Conservation (phyloP, 306 rosid species). For the Cucumis sativus region Cucumber_9930_V3 NC_026655.2:30350001-30350500, state of each 20-base stretch:
- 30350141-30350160: conserved; percentile 44
- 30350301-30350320: conserved; percentile 5
- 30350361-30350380: conserved; percentile 27
- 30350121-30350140: conserved; percentile 51
- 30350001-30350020: neutral
- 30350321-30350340: conserved; percentile 16
- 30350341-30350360: conserved; percentile 21
- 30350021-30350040: neutral
- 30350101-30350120: conserved; percentile 40
- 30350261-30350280: conserved; percentile 3
- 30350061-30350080: conserved; percentile 14
- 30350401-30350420: conserved; percentile 29
- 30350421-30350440: conserved; percentile 24
- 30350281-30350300: neutral
- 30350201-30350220: conserved; percentile 17
- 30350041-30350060: neutral
- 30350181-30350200: conserved; percentile 16
- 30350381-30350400: conserved; percentile 61
- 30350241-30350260: conserved; percentile 1
- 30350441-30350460: conserved; percentile 22
- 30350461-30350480: conserved; percentile 24
- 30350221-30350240: conserved; percentile 27
- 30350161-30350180: conserved; percentile 24
- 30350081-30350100: conserved; percentile 97
- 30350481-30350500: conserved; percentile 19